phyloP scores from a whole-genome alignment of 2,329 filamentous ascomycete genomes.

The Thelonectria blattea region DNA sequence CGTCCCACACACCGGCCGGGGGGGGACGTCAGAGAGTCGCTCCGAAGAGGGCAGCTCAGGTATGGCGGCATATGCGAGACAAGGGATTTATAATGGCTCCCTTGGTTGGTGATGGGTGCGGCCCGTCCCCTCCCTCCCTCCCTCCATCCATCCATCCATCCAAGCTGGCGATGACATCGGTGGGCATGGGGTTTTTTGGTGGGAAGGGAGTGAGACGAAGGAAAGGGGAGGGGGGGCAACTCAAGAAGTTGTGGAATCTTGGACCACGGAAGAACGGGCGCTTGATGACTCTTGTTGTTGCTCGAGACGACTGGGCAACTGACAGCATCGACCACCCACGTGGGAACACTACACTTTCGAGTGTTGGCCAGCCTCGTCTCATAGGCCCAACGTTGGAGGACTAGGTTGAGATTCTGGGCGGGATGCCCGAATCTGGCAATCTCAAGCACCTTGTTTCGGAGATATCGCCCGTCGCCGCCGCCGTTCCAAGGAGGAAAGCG shows the following conservation, averaged over 20 bases:
- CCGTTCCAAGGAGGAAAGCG: too few relatives aligned
- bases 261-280: too few relatives aligned
- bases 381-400: neutral
- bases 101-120: neutral
- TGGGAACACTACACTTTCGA: too few relatives aligned
- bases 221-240: too few relatives aligned
- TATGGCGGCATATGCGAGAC: neutral
- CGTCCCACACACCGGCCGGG: neutral
- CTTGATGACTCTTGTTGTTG: too few relatives aligned
- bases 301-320: too few relatives aligned
- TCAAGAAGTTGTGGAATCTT: too few relatives aligned
- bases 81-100: neutral
- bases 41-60: neutral
- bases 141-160: neutral
- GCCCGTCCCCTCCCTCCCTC: neutral
- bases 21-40: neutral
- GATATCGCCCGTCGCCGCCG: neutral
- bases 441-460: neutral
- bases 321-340: too few relatives aligned
- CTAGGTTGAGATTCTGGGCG: neutral
- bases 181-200: too few relatives aligned
- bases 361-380: neutral
- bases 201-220: neutral
- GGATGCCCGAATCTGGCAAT: slow-evolving; percentile 6
- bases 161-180: neutral